A percentile compares a stretch with the other conserved stretches of the same genome.
Evolutionary conservation across 2,329 filamentous ascomycete species (phyloP).

Genomic region (Hypoxylon sp.): DNA sequence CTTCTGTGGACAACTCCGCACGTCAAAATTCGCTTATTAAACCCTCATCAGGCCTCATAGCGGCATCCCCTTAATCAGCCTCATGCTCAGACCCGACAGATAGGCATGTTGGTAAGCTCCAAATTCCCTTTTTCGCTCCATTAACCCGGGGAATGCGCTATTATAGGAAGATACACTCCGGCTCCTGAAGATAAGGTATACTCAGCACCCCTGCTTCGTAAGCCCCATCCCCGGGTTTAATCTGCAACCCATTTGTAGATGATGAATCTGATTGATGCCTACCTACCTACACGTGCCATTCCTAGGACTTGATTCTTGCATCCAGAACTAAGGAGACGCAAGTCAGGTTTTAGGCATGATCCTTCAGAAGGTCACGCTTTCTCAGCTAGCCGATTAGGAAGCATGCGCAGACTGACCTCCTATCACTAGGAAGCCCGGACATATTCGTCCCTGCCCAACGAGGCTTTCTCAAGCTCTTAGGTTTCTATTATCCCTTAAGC

Average conservation of each 20-base stretch:
- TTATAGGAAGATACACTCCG: background rate
- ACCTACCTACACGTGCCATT: background rate
- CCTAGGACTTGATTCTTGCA: background rate
- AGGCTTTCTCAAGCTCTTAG: background rate
- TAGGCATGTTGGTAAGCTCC: constrained; percentile 3
- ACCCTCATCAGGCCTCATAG: background rate
- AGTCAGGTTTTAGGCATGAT: background rate
- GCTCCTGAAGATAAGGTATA: background rate
- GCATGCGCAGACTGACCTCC: background rate
- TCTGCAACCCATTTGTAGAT: background rate
- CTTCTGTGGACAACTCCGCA: background rate
- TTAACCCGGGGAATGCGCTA: background rate
- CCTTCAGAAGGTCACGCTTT: background rate
- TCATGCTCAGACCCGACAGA: background rate
- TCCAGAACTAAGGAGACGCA: background rate
- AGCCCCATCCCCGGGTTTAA: background rate
- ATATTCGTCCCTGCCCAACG: background rate
- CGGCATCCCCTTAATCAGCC: background rate
- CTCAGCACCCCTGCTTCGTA: background rate
- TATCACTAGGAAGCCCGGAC: background rate
- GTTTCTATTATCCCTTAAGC: background rate
- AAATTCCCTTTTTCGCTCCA: background rate
- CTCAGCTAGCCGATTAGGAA: background rate
- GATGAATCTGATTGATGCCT: background rate
- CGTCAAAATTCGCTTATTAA: background rate